phyloP scores from a whole-genome alignment of 352 stramenopile genomes.

The Globisporangium apiculatum region DNA sequence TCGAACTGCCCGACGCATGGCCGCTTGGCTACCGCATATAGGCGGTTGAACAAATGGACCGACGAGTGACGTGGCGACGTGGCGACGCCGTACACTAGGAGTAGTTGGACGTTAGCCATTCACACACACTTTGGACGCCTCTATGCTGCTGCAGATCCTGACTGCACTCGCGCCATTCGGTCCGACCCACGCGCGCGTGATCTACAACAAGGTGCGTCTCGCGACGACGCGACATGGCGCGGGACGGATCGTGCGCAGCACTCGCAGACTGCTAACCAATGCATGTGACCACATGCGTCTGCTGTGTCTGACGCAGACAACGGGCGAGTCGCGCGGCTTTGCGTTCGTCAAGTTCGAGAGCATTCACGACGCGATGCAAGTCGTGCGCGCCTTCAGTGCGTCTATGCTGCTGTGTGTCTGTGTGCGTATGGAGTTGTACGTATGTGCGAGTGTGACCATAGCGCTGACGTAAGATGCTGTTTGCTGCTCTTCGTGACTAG shows the following conservation, averaged over 20 bases:
- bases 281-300: no score
- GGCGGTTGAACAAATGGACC: not conserved
- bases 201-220: conserved; percentile 58
- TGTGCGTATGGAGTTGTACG: no score
- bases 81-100: not conserved
- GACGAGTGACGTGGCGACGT: not conserved
- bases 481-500: conserved; percentile 15
- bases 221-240: not conserved
- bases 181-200: conserved; percentile 37
- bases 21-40: not conserved
- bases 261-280: no score
- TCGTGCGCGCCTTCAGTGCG: conserved; percentile 53
- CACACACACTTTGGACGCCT: conserved; percentile 11
- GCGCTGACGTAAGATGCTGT: not conserved
- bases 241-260: not conserved
- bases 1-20: conserved; percentile 6
- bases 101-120: not conserved
- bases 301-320: conserved; percentile 21
- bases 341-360: conserved; percentile 72
- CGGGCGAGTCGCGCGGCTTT: conserved; percentile 64
- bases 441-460: no score
- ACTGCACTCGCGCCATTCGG: conserved; percentile 38
- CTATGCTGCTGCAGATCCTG: conserved; percentile 38
- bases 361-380: conserved; percentile 41
- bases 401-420: not conserved